Conservation (phyloP, 2,329 filamentous ascomycete species). For the Cordyceps pruinosa region DNA sequence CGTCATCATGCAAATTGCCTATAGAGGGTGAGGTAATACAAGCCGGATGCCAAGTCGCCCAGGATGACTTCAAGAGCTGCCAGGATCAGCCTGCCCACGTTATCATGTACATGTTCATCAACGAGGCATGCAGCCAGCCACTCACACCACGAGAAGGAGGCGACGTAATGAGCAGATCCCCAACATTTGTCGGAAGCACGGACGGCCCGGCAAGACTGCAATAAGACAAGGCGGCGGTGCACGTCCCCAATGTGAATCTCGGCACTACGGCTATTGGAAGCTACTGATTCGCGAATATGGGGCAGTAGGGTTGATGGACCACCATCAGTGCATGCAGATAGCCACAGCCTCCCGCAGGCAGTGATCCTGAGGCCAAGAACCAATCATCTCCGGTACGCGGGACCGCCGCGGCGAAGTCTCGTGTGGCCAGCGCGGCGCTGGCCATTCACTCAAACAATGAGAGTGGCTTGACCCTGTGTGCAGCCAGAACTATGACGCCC, state of each 20-base stretch:
- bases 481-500: constrained; percentile 2
- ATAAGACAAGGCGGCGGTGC: background rate
- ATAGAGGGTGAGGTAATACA: background rate
- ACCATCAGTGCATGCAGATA: background rate
- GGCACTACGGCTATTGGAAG: constrained; percentile 11
- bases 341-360: constrained; percentile 8
- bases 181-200: background rate
- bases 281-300: background rate
- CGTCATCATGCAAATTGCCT: background rate
- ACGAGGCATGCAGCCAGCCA: background rate
- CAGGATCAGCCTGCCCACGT: constrained; percentile 3
- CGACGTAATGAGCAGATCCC: background rate
- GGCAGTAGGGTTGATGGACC: background rate
- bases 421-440: constrained; percentile 3
- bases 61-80: background rate
- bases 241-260: constrained; percentile 9
- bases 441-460: background rate
- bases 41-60: background rate
- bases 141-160: background rate
- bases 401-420: background rate
- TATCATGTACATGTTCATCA: background rate
- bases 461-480: constrained; percentile 7
- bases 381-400: background rate
- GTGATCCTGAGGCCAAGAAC: background rate
- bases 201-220: background rate